Evolutionary conservation across 1,139 yeast genomes (phyloP).

Genomic region (Diutina siamensis): DNA sequence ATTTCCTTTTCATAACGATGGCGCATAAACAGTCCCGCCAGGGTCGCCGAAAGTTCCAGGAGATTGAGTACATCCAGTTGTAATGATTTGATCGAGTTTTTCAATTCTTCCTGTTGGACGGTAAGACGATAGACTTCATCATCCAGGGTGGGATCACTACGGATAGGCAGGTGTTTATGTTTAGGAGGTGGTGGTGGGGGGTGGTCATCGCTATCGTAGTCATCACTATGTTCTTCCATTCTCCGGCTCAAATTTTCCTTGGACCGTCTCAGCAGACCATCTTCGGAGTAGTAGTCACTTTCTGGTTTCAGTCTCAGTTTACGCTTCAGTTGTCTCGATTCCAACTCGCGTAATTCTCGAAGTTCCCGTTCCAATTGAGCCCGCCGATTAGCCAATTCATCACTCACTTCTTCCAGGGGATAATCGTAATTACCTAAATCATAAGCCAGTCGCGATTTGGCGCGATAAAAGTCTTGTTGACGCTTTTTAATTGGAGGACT

Average conservation of each 20-base stretch:
- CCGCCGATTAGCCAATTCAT: conserved; percentile 3
- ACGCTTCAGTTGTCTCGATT: conserved; percentile 13
- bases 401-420: conserved; percentile 5
- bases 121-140: conserved; percentile 10
- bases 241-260: conserved; percentile 29
- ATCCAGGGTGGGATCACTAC: conserved; percentile 23
- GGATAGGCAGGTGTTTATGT: conserved; percentile 18
- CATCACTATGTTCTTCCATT: conserved; percentile 11
- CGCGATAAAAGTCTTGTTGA: conserved; percentile 5
- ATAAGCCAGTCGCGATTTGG: conserved; percentile 9
- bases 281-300: conserved; percentile 28
- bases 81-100: conserved; percentile 20
- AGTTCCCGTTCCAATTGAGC: conserved; percentile 26
- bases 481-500: neutral
- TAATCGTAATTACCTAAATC: conserved; percentile 8
- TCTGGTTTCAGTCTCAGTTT: conserved; percentile 11
- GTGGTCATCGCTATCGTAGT: conserved; percentile 14
- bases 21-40: conserved; percentile 76
- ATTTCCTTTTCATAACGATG: conserved; percentile 43
- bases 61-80: conserved; percentile 39
- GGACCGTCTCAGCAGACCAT: conserved; percentile 22
- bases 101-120: conserved; percentile 12
- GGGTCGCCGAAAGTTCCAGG: conserved; percentile 74
- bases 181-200: conserved; percentile 36
- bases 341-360: conserved; percentile 26